Conservation (phyloP, 2,329 filamentous ascomycete species). For the Cercospora sp. region DNA sequence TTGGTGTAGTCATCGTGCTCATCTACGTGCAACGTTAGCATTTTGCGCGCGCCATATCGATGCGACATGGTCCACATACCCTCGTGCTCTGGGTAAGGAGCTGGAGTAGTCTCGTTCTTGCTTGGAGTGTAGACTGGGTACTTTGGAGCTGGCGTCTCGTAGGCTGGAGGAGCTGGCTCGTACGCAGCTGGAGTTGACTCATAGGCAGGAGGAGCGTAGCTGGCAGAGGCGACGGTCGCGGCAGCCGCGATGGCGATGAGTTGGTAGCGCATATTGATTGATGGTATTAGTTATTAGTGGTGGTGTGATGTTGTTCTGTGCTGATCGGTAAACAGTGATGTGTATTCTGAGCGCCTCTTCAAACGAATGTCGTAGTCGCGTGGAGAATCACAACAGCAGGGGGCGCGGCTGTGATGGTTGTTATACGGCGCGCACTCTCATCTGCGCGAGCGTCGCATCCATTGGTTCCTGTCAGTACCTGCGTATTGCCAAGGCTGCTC, state of each 20-base stretch:
- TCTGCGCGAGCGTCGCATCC: neutral
- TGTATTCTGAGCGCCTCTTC: neutral
- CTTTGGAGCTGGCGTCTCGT: neutral
- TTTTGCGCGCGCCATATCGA: neutral
- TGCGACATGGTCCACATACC: neutral
- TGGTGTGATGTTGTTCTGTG: neutral
- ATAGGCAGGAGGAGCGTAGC: conserved; percentile 7
- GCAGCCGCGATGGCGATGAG: conserved; percentile 11
- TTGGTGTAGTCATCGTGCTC: conserved; percentile 14
- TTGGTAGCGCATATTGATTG: conserved; percentile 16
- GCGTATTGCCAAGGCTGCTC: conserved; percentile 11
- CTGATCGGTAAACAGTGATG: neutral
- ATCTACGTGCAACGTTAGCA: neutral
- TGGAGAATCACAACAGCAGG: conserved; percentile 1
- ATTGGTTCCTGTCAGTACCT: conserved; percentile 15
- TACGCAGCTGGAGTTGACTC: conserved; percentile 6
- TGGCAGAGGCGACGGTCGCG: conserved; percentile 5
- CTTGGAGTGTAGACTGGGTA: neutral
- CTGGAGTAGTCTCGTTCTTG: neutral
- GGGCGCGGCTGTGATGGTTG: neutral
- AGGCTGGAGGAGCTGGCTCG: neutral
- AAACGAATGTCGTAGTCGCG: conserved; percentile 17
- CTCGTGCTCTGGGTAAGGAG: neutral
- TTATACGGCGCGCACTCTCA: conserved; percentile 4
- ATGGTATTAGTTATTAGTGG: conserved; percentile 1